Base-by-base conservation (phyloP, 1,284 basidiomycete genomes). In the Melampsora occidentalis region DNA sequence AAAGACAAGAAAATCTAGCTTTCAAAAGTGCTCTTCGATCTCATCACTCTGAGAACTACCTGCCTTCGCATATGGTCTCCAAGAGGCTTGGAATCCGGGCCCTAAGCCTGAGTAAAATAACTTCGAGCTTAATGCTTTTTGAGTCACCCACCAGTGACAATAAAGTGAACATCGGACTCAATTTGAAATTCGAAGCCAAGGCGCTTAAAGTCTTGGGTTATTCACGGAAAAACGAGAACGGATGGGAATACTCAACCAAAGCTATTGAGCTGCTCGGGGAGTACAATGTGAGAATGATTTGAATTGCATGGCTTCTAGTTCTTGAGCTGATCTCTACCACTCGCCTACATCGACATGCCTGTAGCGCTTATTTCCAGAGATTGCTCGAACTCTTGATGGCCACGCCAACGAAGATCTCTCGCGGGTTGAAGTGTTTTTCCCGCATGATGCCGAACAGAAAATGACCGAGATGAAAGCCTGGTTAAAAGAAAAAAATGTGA, bases 171-270 rank as follows among this genome's bases (percentile, higher is more conserved):
- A 86, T 99, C 42, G 97, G 97, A 4, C 87, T 99, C 28, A 92
- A 92, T 81, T 87, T 99, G 80, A 99, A 99, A 83, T 99, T 98
- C 78, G 97, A 99, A 82, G 92, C 89, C 28, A 97, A 97, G 84
- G 88, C 90, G n/a, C 84, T 95, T 81, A 99, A 99, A 84, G 97
- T 99, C 1, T 87, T 98, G 49, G 93, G 93, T 77, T 98, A 97
- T 83, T 91, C 94, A 33, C 87, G 89, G 79, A 96, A 97, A 84
- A 88, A 90, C 39, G 90, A 89, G 20, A 85, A 88, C 20, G 87
- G 89, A 61, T 99, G 97, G 97, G 96, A 99, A 83, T 99, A 91
- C 82, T 97, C 93, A 79, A 89, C 94, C 79, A 91, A 90, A 82
- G 90, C 95, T 0, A 85, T 95, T 49, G 86, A 90, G 53, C 86